Evolutionary conservation across 2,329 filamentous ascomycete species (phyloP).

Genomic region (Aspergillus quadrilineatus): DNA sequence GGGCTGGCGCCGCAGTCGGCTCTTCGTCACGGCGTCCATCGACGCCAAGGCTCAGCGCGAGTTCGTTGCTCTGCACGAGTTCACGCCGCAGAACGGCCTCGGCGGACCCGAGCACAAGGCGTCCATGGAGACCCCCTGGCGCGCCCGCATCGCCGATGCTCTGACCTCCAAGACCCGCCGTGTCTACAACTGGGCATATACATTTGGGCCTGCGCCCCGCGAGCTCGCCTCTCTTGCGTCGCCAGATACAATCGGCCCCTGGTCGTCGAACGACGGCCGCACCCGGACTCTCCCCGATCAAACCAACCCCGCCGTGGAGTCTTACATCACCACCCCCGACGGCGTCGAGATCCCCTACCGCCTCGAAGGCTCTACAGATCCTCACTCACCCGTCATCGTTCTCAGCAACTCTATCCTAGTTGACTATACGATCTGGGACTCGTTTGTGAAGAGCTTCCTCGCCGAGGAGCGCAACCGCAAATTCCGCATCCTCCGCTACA

Average conservation of each 20-base stretch:
- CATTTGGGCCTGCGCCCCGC: conserved; percentile 72
- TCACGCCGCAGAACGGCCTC: conserved; percentile 64
- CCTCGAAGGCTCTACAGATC: conserved; percentile 69
- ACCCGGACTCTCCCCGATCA: conserved; percentile 53
- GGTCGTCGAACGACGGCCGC: conserved; percentile 55
- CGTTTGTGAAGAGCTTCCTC: conserved; percentile 63
- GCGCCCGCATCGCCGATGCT: conserved; percentile 57
- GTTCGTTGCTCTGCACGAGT: conserved; percentile 72
- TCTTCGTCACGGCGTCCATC: conserved; percentile 66
- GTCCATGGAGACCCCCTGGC: conserved; percentile 62
- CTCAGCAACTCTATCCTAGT: conserved; percentile 80
- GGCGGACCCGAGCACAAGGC: conserved; percentile 64
- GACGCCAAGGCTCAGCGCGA: conserved; percentile 57
- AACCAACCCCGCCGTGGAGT: conserved; percentile 58
- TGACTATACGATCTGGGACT: conserved; percentile 77
- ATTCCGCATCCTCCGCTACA: conserved; percentile 74
- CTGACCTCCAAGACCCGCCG: conserved; percentile 59
- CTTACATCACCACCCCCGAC: conserved; percentile 67
- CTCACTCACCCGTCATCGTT: conserved; percentile 68
- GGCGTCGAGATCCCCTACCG: conserved; percentile 69
- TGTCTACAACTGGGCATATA: conserved; percentile 72
- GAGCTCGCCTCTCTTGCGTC: conserved; percentile 61
- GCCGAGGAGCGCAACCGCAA: conserved; percentile 53
- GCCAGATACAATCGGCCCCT: conserved; percentile 49
- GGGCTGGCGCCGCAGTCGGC: conserved; percentile 73